A percentile compares a stretch with the other conserved stretches of the same genome.
phyloP scores from a whole-genome alignment of 371 early-diverging fungal genomes.

The Mortierella sp. region DNA sequence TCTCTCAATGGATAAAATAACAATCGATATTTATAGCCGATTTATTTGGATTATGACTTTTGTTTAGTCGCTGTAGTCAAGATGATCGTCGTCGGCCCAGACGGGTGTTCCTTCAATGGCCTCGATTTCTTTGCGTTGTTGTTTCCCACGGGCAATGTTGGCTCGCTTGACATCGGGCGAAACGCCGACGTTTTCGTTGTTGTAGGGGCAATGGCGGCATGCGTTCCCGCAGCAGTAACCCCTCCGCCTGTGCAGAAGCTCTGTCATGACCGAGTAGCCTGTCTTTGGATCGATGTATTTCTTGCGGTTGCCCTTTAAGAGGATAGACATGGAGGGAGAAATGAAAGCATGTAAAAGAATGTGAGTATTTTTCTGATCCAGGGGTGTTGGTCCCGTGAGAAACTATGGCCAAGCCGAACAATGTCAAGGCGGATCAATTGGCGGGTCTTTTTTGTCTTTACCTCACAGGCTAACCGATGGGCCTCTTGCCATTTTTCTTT shows the following conservation, averaged over 20 bases:
- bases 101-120: conserved; percentile 52
- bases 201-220: conserved; percentile 68
- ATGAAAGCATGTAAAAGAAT: background rate
- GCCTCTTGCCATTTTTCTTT: conserved; percentile 52
- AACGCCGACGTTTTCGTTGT: conserved; percentile 64
- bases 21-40: background rate
- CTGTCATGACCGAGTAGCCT: conserved; percentile 68
- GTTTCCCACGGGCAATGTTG: conserved; percentile 50
- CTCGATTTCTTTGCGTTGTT: conserved; percentile 43
- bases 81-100: conserved; percentile 47
- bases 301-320: conserved; percentile 45
- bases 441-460: conserved; percentile 12
- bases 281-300: conserved; percentile 69
- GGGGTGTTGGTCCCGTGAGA: background rate
- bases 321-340: background rate
- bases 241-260: conserved; percentile 60
- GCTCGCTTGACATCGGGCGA: conserved; percentile 60
- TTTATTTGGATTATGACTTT: background rate
- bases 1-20: too few species aligned
- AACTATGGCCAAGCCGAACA: too few species aligned
- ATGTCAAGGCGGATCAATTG: too few species aligned
- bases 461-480: conserved; percentile 50
- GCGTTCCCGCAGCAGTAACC: conserved; percentile 70
- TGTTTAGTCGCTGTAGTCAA: conserved; percentile 33
- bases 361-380: background rate